Evolutionary conservation across 352 stramenopile species (phyloP).

Genomic region (Phytophthora pseudosyringae): DNA sequence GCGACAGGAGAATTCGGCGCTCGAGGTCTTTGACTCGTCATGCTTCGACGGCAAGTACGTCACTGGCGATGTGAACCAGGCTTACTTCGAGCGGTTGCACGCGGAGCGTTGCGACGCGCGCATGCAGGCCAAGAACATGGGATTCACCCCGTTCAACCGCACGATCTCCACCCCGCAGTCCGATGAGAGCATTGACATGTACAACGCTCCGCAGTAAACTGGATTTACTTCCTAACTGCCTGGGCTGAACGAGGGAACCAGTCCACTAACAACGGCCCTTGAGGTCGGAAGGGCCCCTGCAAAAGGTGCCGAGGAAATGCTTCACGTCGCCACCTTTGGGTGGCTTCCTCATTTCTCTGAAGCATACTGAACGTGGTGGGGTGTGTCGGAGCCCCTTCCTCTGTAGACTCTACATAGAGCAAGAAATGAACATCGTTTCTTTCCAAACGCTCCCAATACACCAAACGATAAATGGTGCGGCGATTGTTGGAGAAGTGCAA

Average conservation of each 20-base stretch:
- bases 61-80: constrained; percentile 91
- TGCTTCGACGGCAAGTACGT: constrained; percentile 98
- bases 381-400: constrained; percentile 19
- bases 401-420: constrained; percentile 45
- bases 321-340: constrained; percentile 17
- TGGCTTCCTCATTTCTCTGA: constrained; percentile 23
- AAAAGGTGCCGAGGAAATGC: constrained; percentile 19
- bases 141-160: constrained; percentile 75
- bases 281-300: constrained; percentile 6
- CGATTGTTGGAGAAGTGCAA: constrained; percentile 11
- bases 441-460: constrained; percentile 27
- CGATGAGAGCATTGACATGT: constrained; percentile 90
- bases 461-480: constrained; percentile 7
- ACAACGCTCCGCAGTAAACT: constrained; percentile 85
- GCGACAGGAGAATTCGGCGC: constrained; percentile 69
- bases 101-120: constrained; percentile 80
- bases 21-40: constrained; percentile 94
- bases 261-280: constrained; percentile 22
- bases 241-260: constrained; percentile 23
- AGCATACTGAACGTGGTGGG: constrained; percentile 24
- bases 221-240: constrained; percentile 6
- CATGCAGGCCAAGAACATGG: constrained; percentile 89
- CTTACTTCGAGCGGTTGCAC: constrained; percentile 85
- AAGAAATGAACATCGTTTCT: constrained; percentile 44
- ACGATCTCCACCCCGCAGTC: constrained; percentile 81